Evolutionary conservation across 495 filamentous ascomycete species (phyloP), one percentile per base, ranked within the genome.

Genomic region (Penicillium riverlandense): DNA sequence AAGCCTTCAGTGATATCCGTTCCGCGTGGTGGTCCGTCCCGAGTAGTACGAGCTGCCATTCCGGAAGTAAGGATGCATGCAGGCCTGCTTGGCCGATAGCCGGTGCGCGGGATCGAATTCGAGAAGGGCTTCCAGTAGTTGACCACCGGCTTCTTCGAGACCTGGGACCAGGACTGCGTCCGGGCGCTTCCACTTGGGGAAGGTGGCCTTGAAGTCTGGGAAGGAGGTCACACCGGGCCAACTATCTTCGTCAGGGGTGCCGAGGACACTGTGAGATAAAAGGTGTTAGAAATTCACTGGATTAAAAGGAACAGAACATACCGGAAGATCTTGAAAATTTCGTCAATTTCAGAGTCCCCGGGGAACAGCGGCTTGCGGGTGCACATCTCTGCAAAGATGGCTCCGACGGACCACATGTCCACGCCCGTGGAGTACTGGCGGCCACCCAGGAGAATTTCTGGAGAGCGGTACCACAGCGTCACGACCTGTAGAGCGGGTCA

Each of bases 271-370:
- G 56, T 34, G 14, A 28, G 15, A 12, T 4, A 29, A 36, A 44
- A 42, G n/a, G n/a, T 8, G 41, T 46, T 37, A 45, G 37, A 38
- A 12, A 15, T 38, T 8, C 8, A 29, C 11, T 4, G 7, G 10
- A 27, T 11, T 8, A 0, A 4, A 10, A 29, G 35, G 12, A 11
- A 27, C 12, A 37, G 16, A 16, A 46, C 80, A 53, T 70, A 92
- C 89, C 83, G 78, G 82, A 99, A 99, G 54, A 97, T 99, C 70
- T 95, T 97, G 76, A 97, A 97, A 55, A 99, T 97, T 70, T 99
- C 94, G 55, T 99, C 92, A 66, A 99, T 97, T 63, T 99, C 92
- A 2, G 90, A 96, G 63, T 99, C 94, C 32, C 92, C 92, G 22
- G 92, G 92, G 76, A 99, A 97, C 10, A 97, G 71, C 6, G 92